These are phyloP conservation scores for Aspergillus sclerotioniger DNA, from an alignment of 495 filamentous ascomycete genomes.

Conservation along the genomic window DNA sequence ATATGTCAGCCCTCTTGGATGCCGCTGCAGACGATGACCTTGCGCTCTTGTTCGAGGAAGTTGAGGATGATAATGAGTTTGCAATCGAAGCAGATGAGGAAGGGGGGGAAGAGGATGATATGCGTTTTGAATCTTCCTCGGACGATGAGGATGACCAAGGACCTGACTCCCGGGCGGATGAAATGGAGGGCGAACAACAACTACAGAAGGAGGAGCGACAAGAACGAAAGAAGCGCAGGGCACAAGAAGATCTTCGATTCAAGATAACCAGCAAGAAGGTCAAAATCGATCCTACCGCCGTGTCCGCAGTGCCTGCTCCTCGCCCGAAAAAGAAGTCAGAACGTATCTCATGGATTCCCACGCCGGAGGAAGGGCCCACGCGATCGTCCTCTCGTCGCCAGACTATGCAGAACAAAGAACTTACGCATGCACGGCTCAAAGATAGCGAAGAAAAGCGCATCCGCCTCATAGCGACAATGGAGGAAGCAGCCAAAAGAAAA, in stretches of 20 bases:
- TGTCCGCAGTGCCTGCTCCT: constrained; percentile 47
- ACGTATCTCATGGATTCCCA: constrained; percentile 83
- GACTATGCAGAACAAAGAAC: constrained; percentile 80
- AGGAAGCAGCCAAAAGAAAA: constrained; percentile 76
- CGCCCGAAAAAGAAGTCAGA: constrained; percentile 92
- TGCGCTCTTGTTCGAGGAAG: constrained; percentile 78
- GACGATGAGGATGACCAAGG: constrained; percentile 75
- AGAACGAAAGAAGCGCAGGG: constrained; percentile 73
- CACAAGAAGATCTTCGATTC: constrained; percentile 52
- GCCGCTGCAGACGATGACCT: constrained; percentile 76
- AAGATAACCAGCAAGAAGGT: constrained; percentile 57
- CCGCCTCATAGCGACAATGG: constrained; percentile 79
- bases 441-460: constrained; percentile 77
- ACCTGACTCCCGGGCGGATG: constrained; percentile 57
- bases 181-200: constrained; percentile 62
- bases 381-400: constrained; percentile 80
- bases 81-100: constrained; percentile 63
- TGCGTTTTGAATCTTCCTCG: constrained; percentile 76
- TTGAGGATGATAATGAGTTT: constrained; percentile 83
- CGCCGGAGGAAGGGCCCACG: constrained; percentile 71
- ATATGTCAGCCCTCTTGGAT: constrained; percentile 75
- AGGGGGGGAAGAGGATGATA: constrained; percentile 66
- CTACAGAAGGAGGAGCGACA: constrained; percentile 57
- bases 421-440: constrained; percentile 76
- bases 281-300: constrained; percentile 61